Conservation (phyloP, 495 filamentous ascomycete species). For the Amphirosellinia nigrospora region DNA sequence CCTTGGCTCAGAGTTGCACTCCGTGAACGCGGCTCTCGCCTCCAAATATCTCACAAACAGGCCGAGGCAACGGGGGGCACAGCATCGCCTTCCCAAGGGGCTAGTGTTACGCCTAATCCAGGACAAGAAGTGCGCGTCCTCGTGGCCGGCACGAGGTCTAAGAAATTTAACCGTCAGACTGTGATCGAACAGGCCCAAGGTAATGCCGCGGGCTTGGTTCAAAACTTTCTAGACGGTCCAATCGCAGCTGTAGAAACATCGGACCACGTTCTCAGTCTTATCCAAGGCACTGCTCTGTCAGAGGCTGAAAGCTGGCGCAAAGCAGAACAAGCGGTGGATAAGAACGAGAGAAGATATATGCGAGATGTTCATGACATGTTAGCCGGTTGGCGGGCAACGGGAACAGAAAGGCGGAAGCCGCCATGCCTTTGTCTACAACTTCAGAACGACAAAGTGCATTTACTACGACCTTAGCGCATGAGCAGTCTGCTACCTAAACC, state of each 20-base stretch:
- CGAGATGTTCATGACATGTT: slow-evolving; percentile 84
- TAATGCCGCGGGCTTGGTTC: slow-evolving; percentile 65
- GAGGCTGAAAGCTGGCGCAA: slow-evolving; percentile 87
- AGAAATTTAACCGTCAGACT: slow-evolving; percentile 85
- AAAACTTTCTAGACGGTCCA: slow-evolving; percentile 72
- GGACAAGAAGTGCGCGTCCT: slow-evolving; percentile 83
- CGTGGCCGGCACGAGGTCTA: slow-evolving; percentile 77
- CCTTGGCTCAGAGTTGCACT: slow-evolving; percentile 82
- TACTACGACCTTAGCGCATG: slow-evolving; percentile 72
- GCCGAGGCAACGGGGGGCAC: slow-evolving; percentile 46
- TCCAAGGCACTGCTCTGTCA: slow-evolving; percentile 73
- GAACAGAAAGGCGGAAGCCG: slow-evolving; percentile 60
- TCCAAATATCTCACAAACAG: slow-evolving; percentile 42
- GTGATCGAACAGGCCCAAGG: slow-evolving; percentile 82
- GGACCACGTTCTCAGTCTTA: slow-evolving; percentile 82
- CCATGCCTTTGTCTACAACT: slow-evolving; percentile 83
- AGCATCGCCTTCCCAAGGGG: slow-evolving; percentile 50
- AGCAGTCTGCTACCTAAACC: slow-evolving; percentile 17
- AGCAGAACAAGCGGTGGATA: slow-evolving; percentile 77
- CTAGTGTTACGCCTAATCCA: slow-evolving; percentile 45
- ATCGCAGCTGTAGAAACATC: slow-evolving; percentile 88
- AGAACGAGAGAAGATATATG: slow-evolving; percentile 84
- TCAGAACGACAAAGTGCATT: slow-evolving; percentile 74
- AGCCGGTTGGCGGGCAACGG: slow-evolving; percentile 60
- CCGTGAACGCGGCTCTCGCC: slow-evolving; percentile 72